Base-by-base conservation (phyloP, 1,284 basidiomycete genomes). In the Heterobasidion annosum region DNA sequence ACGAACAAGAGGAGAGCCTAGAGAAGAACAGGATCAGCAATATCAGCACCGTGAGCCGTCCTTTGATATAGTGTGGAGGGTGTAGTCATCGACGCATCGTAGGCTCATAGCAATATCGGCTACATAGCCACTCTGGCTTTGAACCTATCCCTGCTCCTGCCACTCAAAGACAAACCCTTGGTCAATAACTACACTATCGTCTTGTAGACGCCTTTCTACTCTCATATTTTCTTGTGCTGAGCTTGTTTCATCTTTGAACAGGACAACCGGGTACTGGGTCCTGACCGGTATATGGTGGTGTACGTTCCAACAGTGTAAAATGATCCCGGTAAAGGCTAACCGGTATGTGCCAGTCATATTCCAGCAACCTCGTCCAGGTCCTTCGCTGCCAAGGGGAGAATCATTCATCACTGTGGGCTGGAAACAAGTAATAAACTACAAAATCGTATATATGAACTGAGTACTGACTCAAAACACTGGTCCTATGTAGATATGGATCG, bases 1-100 rank as follows among this genome's bases (percentile, higher is more conserved):
- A 88, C 62, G 88, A 90, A 63, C 62, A 64, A 4, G 86, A 91
- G 62, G 90, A 92, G 63, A 87, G 83, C 54, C 64, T 93, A 51
- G 85, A 91, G 70, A 88, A 91, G 73, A 93, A 91, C 63, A 73
- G 86, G 53, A 88, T 94, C 57, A 87, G 87, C 63, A 94, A 94
- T 62, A 88, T 91, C 59, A 85, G 85, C 60, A 91, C 89, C 12
- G 86, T 93, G 54, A 58, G 79, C 63, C 59, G 65, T 43, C 16
- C 3, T 9, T 18, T 25, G 18, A 16, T 32, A 9, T 12, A 16
- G 1, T 42, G n/a, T 32, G 18, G 16, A 45, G 37, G 42, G 10
- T 1, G 8, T 9, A n/a, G 25, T 47, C 34, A 46, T 49, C 19
- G 53, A 52, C 35, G 50, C n/a, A 15, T 10, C 2, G 16, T 57